Percentiles rank a stretch among this genome's conserved stretches.
Evolutionary conservation across 176 grass and related monocot genomes (phyloP).

Genomic region (Cocos nucifera): DNA sequence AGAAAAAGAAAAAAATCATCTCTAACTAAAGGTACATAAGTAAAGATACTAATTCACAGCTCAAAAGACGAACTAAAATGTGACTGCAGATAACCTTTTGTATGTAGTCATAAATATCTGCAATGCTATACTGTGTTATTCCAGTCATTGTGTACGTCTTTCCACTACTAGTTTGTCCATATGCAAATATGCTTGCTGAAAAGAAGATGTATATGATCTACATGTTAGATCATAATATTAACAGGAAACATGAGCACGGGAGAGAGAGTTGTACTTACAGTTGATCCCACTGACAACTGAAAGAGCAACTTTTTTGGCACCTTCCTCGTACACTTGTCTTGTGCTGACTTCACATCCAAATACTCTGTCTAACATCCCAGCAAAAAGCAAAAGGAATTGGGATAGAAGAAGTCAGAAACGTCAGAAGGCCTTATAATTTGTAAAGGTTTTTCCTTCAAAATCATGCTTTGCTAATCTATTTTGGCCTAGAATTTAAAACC

Average conservation of each 20-base stretch:
- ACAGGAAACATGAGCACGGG: no score
- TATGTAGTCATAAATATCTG: slow-evolving; percentile 79
- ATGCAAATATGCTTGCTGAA: slow-evolving; percentile 85
- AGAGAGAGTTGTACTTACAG: slow-evolving; percentile 27
- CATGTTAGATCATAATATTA: no score
- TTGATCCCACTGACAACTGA: slow-evolving; percentile 85
- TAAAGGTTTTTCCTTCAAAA: no score
- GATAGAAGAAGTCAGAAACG: no score
- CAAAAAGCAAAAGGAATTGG: no score
- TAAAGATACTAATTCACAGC: not conserved
- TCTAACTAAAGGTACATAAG: not conserved
- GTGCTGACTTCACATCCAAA: slow-evolving; percentile 55
- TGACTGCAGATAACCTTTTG: slow-evolving; percentile 24
- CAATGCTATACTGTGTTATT: slow-evolving; percentile 57
- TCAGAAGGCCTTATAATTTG: no score
- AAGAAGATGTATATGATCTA: not conserved
- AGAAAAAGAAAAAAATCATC: not conserved
- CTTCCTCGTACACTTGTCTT: slow-evolving; percentile 72
- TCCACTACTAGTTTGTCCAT: slow-evolving; percentile 93
- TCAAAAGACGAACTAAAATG: not conserved
- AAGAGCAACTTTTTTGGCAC: slow-evolving; percentile 68
- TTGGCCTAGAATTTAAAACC: no score
- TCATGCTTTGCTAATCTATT: no score
- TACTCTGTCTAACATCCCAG: slow-evolving; percentile 48
- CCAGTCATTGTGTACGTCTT: slow-evolving; percentile 98